These are phyloP conservation scores for Tylopilus felleus DNA, from an alignment of 768 basidiomycete genomes.

Conservation along the genomic window DNA sequence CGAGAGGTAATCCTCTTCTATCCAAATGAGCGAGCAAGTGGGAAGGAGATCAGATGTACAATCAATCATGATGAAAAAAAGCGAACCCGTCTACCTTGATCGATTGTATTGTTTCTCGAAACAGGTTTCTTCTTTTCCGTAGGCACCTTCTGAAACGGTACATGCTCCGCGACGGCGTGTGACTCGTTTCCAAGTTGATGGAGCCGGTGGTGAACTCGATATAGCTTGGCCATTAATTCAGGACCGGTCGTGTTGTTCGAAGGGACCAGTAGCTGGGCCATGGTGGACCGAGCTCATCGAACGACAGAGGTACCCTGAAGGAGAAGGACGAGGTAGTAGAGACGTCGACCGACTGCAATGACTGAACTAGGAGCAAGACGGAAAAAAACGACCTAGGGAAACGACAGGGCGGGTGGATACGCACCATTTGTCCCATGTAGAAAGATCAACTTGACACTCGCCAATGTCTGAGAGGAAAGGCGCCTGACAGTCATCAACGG, in stretches of 20 bases:
- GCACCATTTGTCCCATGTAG: conserved; percentile 43
- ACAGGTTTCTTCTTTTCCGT: no score
- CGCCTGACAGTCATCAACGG: conserved; percentile 53
- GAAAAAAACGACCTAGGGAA: not conserved
- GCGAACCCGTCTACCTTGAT: no score
- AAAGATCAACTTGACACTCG: conserved; percentile 50
- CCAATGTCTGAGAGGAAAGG: conserved; percentile 54
- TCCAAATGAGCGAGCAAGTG: no score
- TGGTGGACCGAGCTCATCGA: not conserved
- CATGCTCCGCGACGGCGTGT: no score
- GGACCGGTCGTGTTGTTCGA: conserved; percentile 35
- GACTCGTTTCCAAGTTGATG: no score
- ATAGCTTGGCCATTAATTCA: conserved; percentile 44
- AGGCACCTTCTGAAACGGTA: no score
- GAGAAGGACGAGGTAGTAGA: conserved; percentile 41
- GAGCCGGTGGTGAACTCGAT: conserved; percentile 50
- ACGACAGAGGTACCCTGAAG: conserved; percentile 48
- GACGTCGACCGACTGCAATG: conserved; percentile 54
- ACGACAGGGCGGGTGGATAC: not conserved
- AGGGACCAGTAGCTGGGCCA: conserved; percentile 49
- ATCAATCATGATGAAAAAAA: no score
- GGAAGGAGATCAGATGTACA: no score
- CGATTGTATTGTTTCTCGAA: no score
- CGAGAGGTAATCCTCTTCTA: no score
- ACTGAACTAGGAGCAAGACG: conserved; percentile 46